A percentile compares a stretch with the other conserved stretches of the same genome.
Conservation (phyloP, 345 rosid species). For the Gossypium turneri region DNA sequence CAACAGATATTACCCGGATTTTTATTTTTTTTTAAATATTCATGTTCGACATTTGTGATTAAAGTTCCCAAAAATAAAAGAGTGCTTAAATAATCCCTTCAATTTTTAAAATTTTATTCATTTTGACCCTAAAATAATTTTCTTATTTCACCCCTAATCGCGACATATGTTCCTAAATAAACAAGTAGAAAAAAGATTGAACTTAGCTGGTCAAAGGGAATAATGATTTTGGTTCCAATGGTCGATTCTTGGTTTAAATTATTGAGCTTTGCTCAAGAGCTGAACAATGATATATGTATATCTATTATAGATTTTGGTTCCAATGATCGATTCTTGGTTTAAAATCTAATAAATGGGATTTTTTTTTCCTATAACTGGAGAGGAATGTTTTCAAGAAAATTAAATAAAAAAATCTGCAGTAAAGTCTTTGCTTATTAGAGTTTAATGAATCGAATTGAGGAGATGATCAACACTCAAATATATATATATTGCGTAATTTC, state of each 20-base stretch:
- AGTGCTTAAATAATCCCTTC: no score
- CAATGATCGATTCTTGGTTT: no score
- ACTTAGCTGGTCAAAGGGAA: not conserved
- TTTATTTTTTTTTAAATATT: not conserved
- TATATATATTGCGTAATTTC: not conserved
- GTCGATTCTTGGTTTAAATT: not conserved
- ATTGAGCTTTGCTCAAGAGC: not conserved
- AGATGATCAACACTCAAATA: no score
- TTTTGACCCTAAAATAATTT: no score
- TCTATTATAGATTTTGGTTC: not conserved
- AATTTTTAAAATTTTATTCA: no score
- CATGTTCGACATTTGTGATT: no score
- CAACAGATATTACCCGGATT: not conserved
- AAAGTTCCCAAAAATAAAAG: no score
- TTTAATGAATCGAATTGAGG: not conserved
- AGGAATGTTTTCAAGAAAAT: not conserved
- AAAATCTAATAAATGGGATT: not conserved
- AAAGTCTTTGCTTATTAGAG: not conserved
- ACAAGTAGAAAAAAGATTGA: not conserved
- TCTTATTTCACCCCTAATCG: no score
- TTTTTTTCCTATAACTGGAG: conserved; percentile 8
- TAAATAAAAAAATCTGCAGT: not conserved
- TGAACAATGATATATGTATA: no score
- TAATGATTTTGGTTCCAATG: not conserved
- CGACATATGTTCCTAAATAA: not conserved